phyloP scores from a whole-genome alignment of 192 early-diverging fungal genomes.

The Borealophlyctis nickersoniae region DNA sequence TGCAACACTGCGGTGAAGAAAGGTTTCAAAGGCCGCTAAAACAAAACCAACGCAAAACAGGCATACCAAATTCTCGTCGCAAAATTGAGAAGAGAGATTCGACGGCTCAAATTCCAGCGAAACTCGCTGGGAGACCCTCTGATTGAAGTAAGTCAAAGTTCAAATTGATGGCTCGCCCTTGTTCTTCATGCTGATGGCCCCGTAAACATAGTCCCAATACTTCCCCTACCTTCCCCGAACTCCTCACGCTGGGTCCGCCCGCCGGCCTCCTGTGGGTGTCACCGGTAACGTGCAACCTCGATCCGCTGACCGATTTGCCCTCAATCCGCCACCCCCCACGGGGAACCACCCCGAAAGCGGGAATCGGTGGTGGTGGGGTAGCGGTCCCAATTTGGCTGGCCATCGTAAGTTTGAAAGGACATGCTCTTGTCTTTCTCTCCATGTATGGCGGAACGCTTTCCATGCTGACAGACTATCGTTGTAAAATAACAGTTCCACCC shows the following conservation, averaged over 20 bases:
- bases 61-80: conserved; percentile 48
- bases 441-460: too few species aligned
- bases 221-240: conserved; percentile 46
- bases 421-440: not conserved
- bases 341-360: conserved; percentile 51
- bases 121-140: conserved; percentile 46
- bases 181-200: conserved; percentile 3
- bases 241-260: conserved; percentile 21
- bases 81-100: conserved; percentile 41
- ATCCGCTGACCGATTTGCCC: conserved; percentile 39
- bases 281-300: conserved; percentile 39
- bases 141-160: conserved; percentile 36
- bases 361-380: conserved; percentile 51
- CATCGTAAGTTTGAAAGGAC: conserved; percentile 34
- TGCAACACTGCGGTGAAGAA: not conserved
- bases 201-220: conserved; percentile 31
- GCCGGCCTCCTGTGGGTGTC: conserved; percentile 32
- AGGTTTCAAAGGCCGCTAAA: not conserved
- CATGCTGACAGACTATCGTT: too few species aligned
- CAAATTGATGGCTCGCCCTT: conserved; percentile 8
- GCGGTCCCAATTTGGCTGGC: conserved; percentile 34
- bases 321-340: conserved; percentile 49
- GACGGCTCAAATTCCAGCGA: conserved; percentile 43
- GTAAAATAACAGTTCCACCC: conserved; percentile 14
- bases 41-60: conserved; percentile 6